Percentiles rank a stretch among this genome's conserved stretches.
These are phyloP conservation scores for Xylaria arbuscula DNA, from an alignment of 2,329 filamentous ascomycete genomes.

Conservation along the genomic window DNA sequence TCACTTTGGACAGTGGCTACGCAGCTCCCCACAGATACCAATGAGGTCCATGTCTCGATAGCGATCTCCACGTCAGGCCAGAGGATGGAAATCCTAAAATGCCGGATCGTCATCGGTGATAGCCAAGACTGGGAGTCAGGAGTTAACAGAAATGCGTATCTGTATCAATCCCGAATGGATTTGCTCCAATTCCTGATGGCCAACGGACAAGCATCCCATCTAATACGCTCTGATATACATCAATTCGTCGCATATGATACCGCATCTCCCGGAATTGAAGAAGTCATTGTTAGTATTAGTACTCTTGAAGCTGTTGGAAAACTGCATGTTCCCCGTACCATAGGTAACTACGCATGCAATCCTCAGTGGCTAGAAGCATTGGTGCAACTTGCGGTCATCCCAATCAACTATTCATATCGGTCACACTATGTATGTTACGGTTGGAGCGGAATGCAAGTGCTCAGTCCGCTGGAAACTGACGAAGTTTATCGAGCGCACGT, in stretches of 20 bases:
- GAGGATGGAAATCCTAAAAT: constrained; percentile 7
- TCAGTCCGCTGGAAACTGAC: constrained; percentile 34
- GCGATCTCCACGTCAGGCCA: neutral
- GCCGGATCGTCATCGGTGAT: constrained; percentile 8
- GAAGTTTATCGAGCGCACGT: constrained; percentile 41
- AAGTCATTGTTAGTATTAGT: constrained; percentile 14
- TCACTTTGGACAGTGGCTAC: constrained; percentile 13
- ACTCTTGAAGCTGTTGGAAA: constrained; percentile 19
- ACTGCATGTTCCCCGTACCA: neutral
- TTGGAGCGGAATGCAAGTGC: constrained; percentile 34
- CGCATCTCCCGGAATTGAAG: neutral
- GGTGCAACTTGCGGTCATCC: constrained; percentile 14
- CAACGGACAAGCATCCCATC: constrained; percentile 35
- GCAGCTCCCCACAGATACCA: constrained; percentile 3
- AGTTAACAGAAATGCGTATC: constrained; percentile 27
- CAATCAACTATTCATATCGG: constrained; percentile 28
- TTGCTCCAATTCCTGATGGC: constrained; percentile 39
- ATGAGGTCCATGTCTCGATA: constrained; percentile 14
- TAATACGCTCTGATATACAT: constrained; percentile 1
- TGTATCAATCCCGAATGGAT: constrained; percentile 46
- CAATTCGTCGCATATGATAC: constrained; percentile 7
- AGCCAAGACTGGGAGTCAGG: constrained; percentile 18
- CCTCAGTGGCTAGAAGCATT: constrained; percentile 20
- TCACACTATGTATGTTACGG: constrained; percentile 43
- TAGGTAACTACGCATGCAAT: neutral